Evolutionary conservation across 441 rosid genomes (phyloP), one percentile per base, ranked within the genome.

Genomic region (Populus hybrid): DNA sequence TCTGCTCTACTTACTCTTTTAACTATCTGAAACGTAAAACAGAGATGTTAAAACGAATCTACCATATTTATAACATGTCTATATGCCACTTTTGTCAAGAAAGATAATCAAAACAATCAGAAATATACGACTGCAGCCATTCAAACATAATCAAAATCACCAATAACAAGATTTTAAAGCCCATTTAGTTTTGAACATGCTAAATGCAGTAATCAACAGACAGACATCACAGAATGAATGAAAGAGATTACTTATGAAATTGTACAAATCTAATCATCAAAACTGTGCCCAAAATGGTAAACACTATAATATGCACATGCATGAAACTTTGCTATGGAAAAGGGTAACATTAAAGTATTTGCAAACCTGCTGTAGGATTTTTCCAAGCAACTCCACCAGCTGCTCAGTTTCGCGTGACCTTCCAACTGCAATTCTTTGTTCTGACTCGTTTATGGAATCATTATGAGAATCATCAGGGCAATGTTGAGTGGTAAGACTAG

Each of bases 311-410:
- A 14, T 45, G 56, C 18, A 45, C 18, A 23, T 76, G 59, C 56
- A 9, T 65, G 64, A 28, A 4, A 68, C 33, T 33, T 28, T 35
- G n/a, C 5, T 29, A 29, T 16, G 24, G 16, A 35, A 18, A 61
- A 10, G 53, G 31, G 40, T 31, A 53, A 6, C 16, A 35, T 28
- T 10, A 28, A 68, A 28, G n/a, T 10, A 68, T 18, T 28, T 31
- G 14, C n/a, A 29, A 28, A 69, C 99, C 98, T 92, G 94, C 84
- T 92, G 93, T 69, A 97, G 86, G 79, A 89, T 77, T 84, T 89
- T 92, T 56, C 99, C 98, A 28, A 92, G 85, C 59, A 89, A 72
- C 80, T 88, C 91, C 79, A 92, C 74, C 76, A 93, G 87, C 77
- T 88, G 90, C 80, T 87, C 93, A 80, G 87, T 87, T 83, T 90